Conservation (phyloP, 306 rosid genomes). For the Urtica urens region DNA sequence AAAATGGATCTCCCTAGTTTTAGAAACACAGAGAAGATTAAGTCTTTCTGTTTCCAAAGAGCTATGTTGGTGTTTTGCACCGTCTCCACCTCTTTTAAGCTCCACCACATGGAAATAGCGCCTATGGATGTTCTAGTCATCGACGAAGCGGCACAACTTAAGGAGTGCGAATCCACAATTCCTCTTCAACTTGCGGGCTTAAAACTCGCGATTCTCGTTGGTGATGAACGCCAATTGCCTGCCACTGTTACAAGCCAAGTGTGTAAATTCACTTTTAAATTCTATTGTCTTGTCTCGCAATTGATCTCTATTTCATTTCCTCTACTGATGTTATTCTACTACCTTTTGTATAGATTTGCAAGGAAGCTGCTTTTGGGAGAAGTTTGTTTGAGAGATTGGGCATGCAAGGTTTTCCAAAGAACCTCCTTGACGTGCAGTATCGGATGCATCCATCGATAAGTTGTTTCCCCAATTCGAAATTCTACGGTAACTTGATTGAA, state of each 20-base stretch:
- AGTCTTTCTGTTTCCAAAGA: slow-evolving; percentile 38
- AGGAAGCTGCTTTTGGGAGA: slow-evolving; percentile 53
- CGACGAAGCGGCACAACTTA: slow-evolving; percentile 79
- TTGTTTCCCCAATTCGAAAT: slow-evolving; percentile 49
- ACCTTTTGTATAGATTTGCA: slow-evolving; percentile 30
- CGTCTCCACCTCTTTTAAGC: slow-evolving; percentile 49
- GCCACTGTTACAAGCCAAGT: slow-evolving; percentile 60
- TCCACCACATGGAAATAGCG: slow-evolving; percentile 29
- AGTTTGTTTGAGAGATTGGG: slow-evolving; percentile 63
- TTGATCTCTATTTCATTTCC: not conserved
- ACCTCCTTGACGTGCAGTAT: slow-evolving; percentile 56
- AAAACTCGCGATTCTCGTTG: slow-evolving; percentile 54
- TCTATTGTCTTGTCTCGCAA: not conserved
- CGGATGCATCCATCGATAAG: slow-evolving; percentile 81
- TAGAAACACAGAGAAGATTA: slow-evolving; percentile 8
- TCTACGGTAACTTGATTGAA: slow-evolving; percentile 36
- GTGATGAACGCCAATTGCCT: slow-evolving; percentile 71
- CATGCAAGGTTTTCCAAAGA: slow-evolving; percentile 33
- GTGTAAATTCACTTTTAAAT: slow-evolving; percentile 2
- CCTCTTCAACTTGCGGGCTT: slow-evolving; percentile 47
- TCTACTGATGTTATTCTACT: not conserved
- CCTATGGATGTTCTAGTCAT: slow-evolving; percentile 44
- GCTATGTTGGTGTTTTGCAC: slow-evolving; percentile 61
- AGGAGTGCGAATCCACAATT: slow-evolving; percentile 64
- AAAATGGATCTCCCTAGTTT: slow-evolving; percentile 33